Evolutionary conservation across 192 early-diverging fungal genomes (phyloP), one percentile per base, ranked within the genome.

Genomic region (Linnemannia schmuckeri): DNA sequence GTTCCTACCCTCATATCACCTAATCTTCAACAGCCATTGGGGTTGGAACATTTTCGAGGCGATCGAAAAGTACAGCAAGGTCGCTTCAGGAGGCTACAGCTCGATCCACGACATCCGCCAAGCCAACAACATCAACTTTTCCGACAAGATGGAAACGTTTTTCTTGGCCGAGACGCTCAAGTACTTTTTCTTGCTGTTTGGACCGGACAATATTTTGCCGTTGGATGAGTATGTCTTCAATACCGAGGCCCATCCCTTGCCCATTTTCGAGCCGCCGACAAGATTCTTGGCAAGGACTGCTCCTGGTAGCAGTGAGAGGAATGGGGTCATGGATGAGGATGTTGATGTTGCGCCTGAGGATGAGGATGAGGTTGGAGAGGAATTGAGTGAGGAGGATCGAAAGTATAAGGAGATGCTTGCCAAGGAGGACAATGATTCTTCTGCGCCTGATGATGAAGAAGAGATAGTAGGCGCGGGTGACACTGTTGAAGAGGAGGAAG

Each of bases 91-190:
- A 57, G 91, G 90, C 6, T 93, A 89, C 82, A 76, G 90, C 80
- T 52, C 81, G 89, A 88, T 84, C 89, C 77, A 92, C 91, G 82
- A 93, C 91, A 33, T 90, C 85, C 47, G 76, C 38, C 66, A 75
- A 82, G 37, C 89, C 79, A 35, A 91, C 93, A 55, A 81, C 27
- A 61, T 87, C 30, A 30, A 30, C 10, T 87, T 81, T 37, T 81
- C 79, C 17, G 85, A 87, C 79, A 87, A 87, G 76, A 92, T 92
- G 90, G 91, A 92, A 71, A 93, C 92, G 15, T 97, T 96, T 83
- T 97, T 96, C 83, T 77, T 96, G 74, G 96, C 96, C 13, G 97
- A 97, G 84, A 96, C 96, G 0, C 91, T 97, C 66, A 97, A 97
- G 85, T 97, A 97, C 84, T 88, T 96, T 55, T 97, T 94, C 78